phyloP scores from a whole-genome alignment of 2,329 filamentous ascomycete species.

The Elsinoe perseae region DNA sequence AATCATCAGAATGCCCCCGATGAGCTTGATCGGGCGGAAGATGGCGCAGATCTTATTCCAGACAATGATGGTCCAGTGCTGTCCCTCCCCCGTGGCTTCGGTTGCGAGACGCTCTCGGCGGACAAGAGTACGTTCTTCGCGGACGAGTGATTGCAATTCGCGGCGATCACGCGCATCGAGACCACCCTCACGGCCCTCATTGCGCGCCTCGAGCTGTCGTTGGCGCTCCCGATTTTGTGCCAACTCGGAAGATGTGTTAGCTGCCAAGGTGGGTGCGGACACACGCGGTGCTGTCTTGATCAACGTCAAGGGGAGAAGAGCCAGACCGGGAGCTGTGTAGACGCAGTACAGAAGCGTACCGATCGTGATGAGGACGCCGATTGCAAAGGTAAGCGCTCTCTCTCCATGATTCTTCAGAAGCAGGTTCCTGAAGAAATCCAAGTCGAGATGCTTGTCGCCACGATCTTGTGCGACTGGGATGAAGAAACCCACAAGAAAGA shows the following conservation, averaged over 20 bases:
- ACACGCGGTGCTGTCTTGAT: conserved; percentile 87
- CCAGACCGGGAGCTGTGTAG: conserved; percentile 83
- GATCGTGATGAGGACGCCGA: conserved; percentile 80
- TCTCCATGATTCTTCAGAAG: conserved; percentile 83
- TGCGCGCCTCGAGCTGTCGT: conserved; percentile 80
- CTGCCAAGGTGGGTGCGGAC: conserved; percentile 70
- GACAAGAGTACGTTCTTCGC: conserved; percentile 87
- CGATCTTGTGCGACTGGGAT: conserved; percentile 68
- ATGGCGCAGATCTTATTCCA: conserved; percentile 78
- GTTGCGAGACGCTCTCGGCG: conserved; percentile 80
- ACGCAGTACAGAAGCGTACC: conserved; percentile 79
- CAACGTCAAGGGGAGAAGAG: conserved; percentile 77
- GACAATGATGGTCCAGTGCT: conserved; percentile 60
- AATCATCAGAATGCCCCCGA: conserved; percentile 74
- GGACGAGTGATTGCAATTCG: conserved; percentile 76
- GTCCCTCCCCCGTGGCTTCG: conserved; percentile 71
- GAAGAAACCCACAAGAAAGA: conserved; percentile 93
- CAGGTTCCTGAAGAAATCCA: conserved; percentile 86
- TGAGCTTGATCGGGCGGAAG: conserved; percentile 79
- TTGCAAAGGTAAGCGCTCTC: conserved; percentile 79
- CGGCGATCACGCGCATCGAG: conserved; percentile 79
- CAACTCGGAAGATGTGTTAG: conserved; percentile 69
- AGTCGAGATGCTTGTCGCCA: conserved; percentile 59
- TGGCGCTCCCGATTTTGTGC: conserved; percentile 87
- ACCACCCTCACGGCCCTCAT: conserved; percentile 63